Conservation (phyloP, 2,329 filamentous ascomycete species). For the Epichloe scottii region DNA sequence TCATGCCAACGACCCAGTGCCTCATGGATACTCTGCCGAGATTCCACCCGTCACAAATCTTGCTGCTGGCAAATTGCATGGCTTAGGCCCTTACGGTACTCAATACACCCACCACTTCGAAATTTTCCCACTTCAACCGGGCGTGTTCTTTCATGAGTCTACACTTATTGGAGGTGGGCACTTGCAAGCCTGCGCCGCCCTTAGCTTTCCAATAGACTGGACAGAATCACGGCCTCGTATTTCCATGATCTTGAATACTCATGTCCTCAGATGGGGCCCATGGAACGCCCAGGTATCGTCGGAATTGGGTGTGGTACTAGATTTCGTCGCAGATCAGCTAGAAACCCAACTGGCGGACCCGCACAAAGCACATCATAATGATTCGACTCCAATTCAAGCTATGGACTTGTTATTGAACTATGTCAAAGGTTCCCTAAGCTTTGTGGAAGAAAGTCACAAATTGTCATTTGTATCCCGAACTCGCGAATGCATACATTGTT, state of each 20-base stretch:
- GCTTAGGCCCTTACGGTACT: constrained; percentile 48
- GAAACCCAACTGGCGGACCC: constrained; percentile 9
- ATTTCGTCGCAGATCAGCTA: constrained; percentile 41
- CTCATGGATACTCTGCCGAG: constrained; percentile 3
- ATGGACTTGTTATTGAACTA: constrained; percentile 37
- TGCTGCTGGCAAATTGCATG: constrained; percentile 26
- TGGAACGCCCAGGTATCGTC: constrained; percentile 49
- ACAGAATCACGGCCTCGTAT: constrained; percentile 19
- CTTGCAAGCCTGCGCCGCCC: constrained; percentile 19
- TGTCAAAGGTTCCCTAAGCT: constrained; percentile 28
- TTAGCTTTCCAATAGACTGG: constrained; percentile 10
- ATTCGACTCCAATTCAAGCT: constrained; percentile 15
- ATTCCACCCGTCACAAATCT: constrained; percentile 7
- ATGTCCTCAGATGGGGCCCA: constrained; percentile 37
- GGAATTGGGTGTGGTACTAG: constrained; percentile 48
- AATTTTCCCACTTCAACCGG: constrained; percentile 41
- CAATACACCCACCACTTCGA: constrained; percentile 52
- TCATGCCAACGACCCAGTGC: constrained; percentile 40
- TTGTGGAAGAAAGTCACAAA: constrained; percentile 21
- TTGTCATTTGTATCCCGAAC: constrained; percentile 31
- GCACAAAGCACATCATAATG: background rate
- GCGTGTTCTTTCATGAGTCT: constrained; percentile 46
- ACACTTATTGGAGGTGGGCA: constrained; percentile 45
- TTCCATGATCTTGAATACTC: constrained; percentile 34
- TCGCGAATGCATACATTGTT: constrained; percentile 29